phyloP scores from a whole-genome alignment of 768 basidiomycete genomes.

The Leccinellum rugosiceps region DNA sequence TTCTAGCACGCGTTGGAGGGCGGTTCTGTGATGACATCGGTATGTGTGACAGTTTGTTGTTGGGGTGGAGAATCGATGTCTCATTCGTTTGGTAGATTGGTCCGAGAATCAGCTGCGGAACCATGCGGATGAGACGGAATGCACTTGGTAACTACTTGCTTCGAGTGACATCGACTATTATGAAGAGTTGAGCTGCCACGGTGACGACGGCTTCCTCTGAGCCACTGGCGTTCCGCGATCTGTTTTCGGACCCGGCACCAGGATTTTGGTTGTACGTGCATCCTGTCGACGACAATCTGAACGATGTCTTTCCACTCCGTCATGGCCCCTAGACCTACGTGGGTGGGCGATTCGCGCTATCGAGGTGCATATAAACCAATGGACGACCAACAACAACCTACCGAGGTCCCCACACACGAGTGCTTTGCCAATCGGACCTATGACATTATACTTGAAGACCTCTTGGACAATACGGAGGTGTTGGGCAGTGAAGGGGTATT shows the following conservation, averaged over 20 bases:
- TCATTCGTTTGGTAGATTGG: constrained; percentile 55
- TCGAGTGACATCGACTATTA: constrained; percentile 57
- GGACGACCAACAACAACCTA: constrained; percentile 31
- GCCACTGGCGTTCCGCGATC: constrained; percentile 15
- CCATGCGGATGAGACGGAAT: constrained; percentile 53
- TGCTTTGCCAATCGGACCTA: constrained; percentile 84
- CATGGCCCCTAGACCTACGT: constrained; percentile 89
- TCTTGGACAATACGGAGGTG: constrained; percentile 77
- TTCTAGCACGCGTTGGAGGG: constrained; percentile 77
- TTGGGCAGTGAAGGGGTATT: constrained; percentile 84
- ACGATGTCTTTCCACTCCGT: constrained; percentile 93
- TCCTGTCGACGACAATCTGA: constrained; percentile 62
- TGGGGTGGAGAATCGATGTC: neutral
- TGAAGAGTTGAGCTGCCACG: constrained; percentile 32
- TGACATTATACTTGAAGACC: constrained; percentile 72
- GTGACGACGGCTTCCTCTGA: neutral
- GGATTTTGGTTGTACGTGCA: constrained; percentile 27
- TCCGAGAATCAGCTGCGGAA: constrained; percentile 64
- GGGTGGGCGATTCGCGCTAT: neutral
- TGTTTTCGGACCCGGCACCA: constrained; percentile 14
- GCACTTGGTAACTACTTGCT: constrained; percentile 76
- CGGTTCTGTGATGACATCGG: constrained; percentile 75
- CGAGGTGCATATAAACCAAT: neutral
- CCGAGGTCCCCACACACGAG: constrained; percentile 93
- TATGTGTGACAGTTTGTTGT: constrained; percentile 28